Base-by-base conservation (phyloP, 1,139 yeast species). In the Candida neerlandica region DNA sequence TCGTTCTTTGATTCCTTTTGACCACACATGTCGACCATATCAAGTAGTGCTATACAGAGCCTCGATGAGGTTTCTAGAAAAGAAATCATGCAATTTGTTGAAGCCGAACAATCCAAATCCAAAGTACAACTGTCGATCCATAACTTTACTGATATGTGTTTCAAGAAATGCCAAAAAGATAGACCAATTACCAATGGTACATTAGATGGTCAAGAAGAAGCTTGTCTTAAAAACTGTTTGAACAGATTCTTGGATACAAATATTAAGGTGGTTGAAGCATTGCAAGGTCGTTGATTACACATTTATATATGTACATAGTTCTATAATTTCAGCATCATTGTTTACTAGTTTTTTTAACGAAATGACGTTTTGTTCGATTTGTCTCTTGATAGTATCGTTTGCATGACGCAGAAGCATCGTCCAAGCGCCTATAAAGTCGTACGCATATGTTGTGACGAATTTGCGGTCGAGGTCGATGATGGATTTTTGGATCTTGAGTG, bases 111-210 rank as follows among this genome's bases (percentile, higher is more conserved):
- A 64, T 82, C 96, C 55, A 89, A 89, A 71, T 85, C 96, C 50
- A 89, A 90, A 71, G 90, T 92, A 27, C 97, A 90, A 71, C 78
- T 83, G 77, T 82, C 95, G 34, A 86, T 90, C 55, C 96, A 90
- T 66, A 82, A 79, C 63, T 90, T 89, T 76, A 91, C 97, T 38
- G 92, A 90, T 64, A 78, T 86, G 78, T 92, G 98, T 67, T 92
- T 90, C 77, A 88, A 86, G 67, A 88, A 89, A 71, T 92, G 98
- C 67, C 79, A 90, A 52, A 72, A 80, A 44, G 64, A 69, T 54
- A 64, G 59, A 47, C 72, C 80, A 15, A 78, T 85, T 49, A 74
- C 76, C 48, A 71, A 78, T 47, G 80, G 80, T 41, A 72, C 73
- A 46, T 73, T 91, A 56, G 78, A 78, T 56, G 50, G 70, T 4